Conservation (phyloP, 1,284 basidiomycete species). For the Ceratobasidium sp. region DNA sequence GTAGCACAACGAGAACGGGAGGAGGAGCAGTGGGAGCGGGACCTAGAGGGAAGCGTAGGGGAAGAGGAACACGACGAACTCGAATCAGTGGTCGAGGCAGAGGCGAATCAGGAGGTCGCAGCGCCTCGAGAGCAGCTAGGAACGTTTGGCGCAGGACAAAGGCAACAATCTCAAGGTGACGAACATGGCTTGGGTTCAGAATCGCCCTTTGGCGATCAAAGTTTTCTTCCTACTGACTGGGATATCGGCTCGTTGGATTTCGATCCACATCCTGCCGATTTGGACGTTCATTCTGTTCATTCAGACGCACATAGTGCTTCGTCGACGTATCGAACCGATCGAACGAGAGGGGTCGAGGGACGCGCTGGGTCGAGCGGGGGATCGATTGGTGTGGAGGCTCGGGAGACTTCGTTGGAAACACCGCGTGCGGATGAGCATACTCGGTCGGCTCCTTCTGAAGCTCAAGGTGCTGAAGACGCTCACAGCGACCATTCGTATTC, state of each 20-base stretch:
- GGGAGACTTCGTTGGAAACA: not conserved
- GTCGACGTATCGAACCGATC: not conserved
- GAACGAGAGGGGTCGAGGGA: not conserved
- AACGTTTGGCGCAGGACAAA: not conserved
- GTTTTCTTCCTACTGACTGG: constrained; percentile 41
- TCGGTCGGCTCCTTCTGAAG: not conserved
- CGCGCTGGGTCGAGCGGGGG: not conserved
- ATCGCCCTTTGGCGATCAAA: constrained; percentile 10
- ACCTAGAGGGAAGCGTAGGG: not conserved
- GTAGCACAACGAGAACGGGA: not conserved
- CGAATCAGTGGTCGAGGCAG: not conserved
- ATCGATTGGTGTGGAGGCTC: not conserved
- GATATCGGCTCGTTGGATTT: constrained; percentile 35
- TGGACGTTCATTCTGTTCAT: constrained; percentile 2
- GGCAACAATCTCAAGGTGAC: constrained; percentile 25
- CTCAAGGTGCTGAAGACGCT: not conserved
- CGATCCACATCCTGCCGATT: constrained; percentile 19
- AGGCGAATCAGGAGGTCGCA: not conserved
- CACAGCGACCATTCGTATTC: not conserved
- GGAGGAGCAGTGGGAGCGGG: constrained; percentile 3
- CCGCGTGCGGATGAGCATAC: not conserved
- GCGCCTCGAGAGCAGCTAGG: not conserved
- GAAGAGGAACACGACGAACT: not conserved
- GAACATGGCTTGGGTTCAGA: constrained; percentile 19
- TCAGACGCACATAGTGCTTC: not conserved